These are phyloP conservation scores for Ananas comosus DNA, from an alignment of 176 grass and related monocot genomes.

Conservation along the genomic window DNA sequence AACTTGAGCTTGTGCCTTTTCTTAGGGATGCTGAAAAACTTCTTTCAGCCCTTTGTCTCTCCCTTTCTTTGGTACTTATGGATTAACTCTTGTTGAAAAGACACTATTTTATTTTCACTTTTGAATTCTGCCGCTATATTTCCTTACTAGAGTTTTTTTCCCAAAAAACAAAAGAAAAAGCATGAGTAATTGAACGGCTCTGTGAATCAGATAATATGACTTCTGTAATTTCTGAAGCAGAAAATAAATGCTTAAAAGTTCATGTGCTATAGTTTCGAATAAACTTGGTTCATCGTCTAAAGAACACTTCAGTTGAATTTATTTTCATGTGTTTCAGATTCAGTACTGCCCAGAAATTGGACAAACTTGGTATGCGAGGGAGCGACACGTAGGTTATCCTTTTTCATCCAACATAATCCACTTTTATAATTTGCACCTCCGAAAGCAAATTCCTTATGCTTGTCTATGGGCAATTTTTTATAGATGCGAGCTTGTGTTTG, in stretches of 20 bases:
- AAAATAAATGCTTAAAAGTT: not conserved
- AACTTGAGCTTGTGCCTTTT: not conserved
- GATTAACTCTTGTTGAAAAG: not conserved
- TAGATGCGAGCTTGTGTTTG: conserved; percentile 97
- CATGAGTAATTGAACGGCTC: not conserved
- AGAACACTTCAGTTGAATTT: not conserved
- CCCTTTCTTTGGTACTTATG: too few relatives aligned
- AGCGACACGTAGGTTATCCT: conserved; percentile 76
- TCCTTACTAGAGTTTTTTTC: not conserved
- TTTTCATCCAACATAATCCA: conserved; percentile 1
- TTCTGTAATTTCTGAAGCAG: not conserved
- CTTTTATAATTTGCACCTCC: not conserved
- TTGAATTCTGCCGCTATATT: not conserved
- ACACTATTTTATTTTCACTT: not conserved
- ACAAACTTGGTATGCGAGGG: conserved; percentile 98
- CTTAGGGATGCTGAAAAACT: not conserved
- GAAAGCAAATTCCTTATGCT: not conserved
- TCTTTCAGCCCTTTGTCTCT: not conserved
- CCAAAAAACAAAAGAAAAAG: too few relatives aligned
- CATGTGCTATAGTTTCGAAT: too few relatives aligned
- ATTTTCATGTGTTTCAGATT: conserved; percentile 42
- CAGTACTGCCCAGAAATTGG: conserved; percentile 89
- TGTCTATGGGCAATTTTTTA: conserved; percentile 7
- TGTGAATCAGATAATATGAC: not conserved
- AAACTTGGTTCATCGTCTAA: too few relatives aligned